Percentiles rank a stretch among this genome's conserved stretches.
These are phyloP conservation scores for Capsicum rhomboideum DNA, from an alignment of 257 asterid genomes.

Conservation along the genomic window DNA sequence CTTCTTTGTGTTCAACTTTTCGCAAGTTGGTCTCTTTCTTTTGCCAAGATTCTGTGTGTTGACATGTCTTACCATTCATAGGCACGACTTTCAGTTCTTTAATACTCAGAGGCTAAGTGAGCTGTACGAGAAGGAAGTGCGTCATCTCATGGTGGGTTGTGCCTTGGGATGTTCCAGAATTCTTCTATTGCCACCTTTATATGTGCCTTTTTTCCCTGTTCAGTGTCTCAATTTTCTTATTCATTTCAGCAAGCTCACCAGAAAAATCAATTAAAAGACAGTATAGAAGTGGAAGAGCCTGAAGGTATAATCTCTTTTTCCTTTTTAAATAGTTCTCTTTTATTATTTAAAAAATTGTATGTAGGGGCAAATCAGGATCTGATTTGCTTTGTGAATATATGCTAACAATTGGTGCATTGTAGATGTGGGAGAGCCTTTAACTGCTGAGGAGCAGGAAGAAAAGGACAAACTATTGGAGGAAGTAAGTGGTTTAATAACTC, in stretches of 20 bases:
- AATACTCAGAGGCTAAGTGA: slow-evolving; percentile 97
- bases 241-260: slow-evolving; percentile 62
- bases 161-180: not conserved
- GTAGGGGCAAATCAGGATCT: not conserved
- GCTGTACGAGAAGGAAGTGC: slow-evolving; percentile 97
- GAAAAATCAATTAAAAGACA: slow-evolving; percentile 82
- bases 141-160: slow-evolving; percentile 78
- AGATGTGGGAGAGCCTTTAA: slow-evolving; percentile 95
- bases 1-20: not conserved
- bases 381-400: slow-evolving; percentile 3
- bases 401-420: slow-evolving; percentile 14
- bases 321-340: not conserved
- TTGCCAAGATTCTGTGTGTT: slow-evolving; percentile 4
- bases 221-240: slow-evolving; percentile 8
- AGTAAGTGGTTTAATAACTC: slow-evolving; percentile 26
- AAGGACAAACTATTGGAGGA: slow-evolving; percentile 80
- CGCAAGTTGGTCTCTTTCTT: not conserved
- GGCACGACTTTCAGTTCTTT: slow-evolving; percentile 99
- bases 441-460: slow-evolving; percentile 97
- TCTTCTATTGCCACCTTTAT: not conserved
- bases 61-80: slow-evolving; percentile 23
- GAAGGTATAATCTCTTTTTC: slow-evolving; percentile 49
- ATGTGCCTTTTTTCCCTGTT: not conserved
- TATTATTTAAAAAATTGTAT: not conserved
- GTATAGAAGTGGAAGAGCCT: slow-evolving; percentile 83